Base-by-base conservation (phyloP, 1,284 basidiomycete species). In the Pseudozyma pruni region DNA sequence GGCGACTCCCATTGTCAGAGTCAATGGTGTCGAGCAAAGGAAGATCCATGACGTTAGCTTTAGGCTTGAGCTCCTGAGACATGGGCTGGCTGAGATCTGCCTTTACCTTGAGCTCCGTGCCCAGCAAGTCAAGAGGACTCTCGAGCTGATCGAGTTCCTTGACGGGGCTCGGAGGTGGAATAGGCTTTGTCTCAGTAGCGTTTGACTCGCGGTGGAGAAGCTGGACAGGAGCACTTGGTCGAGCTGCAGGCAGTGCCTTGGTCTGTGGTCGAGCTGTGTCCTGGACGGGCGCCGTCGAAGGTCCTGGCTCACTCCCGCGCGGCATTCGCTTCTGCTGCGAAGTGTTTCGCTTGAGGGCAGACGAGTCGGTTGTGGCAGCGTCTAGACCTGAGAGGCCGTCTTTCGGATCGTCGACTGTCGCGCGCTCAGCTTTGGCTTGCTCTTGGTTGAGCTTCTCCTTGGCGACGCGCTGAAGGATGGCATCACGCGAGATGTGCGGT, bases 401-500 rank as follows among this genome's bases (percentile, higher is more conserved):
- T 10, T 20, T 19, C 37, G n/a, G 31, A 9, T 9, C 27, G 8
- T 45, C 22, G 41, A 14, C 16, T 8, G 55, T 14, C 4, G 31
- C 39, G 1, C 33, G 22, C 7, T 32, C 45, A 13, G 46, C 31
- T 19, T 46, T 58, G 6, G 59, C 55, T 43, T 73, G 70, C 23
- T 50, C 53, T 22, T 68, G 66, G 33, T 56, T 44, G 33, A 59
- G 51, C 60, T 75, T 75, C 25, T 77, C 70, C 20, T 39, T 45
- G 1, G 75, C 77, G 4, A 81, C 75, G n/a, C 80, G 73, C 54
- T 72, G 62, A 17, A 80, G 72, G 20, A 82, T 75, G 11, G 72
- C 63, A 43, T 81, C 79, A 10, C 78, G 70, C 16, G 80, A 76
- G 44, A 82, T 82, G 51, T 79, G 76, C 10, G 80, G 80, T 17